Base-by-base conservation (phyloP, 2,329 filamentous ascomycete species). In the Nemania sp. region DNA sequence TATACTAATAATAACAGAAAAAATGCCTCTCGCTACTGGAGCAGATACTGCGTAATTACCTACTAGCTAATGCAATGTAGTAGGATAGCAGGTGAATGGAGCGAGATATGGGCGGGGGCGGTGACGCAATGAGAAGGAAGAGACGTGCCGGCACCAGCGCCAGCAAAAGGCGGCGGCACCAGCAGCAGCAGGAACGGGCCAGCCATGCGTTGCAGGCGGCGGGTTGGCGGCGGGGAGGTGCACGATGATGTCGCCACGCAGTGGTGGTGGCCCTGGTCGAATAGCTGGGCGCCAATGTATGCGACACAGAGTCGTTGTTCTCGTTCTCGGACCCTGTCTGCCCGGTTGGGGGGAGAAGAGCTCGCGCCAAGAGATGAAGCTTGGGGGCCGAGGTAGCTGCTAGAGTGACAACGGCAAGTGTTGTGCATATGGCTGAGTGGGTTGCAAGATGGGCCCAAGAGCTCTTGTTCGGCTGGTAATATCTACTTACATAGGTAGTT, bases 221-320 rank as follows among this genome's bases (percentile, higher is more conserved):
- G 24, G 8, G 20, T 30, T 28, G 14, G 43, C n/a, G 26, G 34
- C 9, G 20, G n/a, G 19, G 14, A 31, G 48, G 40, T 31, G 47
- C 47, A 33, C 40, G 31, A 50, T 50, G 48, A 50, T 50, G 48
- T 50, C 48, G 48, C 26, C 40, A 31, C 44, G 48, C 48, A 50
- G 40, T 14, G 14, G 6, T 12, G 12, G 36, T 23, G 14, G 42
- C 48, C 40, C 39, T 17, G 15, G 48, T 39, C 19, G 15, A 39
- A 39, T 39, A n/a, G n/a, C n/a, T n/a, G n/a, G n/a, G n/a, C n/a
- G n/a, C n/a, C n/a, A n/a, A n/a, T n/a, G n/a, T n/a, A n/a, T n/a
- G n/a, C n/a, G n/a, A n/a, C n/a, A n/a, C n/a, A n/a, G n/a, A n/a
- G n/a, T n/a, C n/a, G n/a, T n/a, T n/a, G n/a, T 12, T 41, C 19